These are phyloP conservation scores for Taphrina betulina DNA, from an alignment of 1,139 yeast genomes.

Conservation along the genomic window DNA sequence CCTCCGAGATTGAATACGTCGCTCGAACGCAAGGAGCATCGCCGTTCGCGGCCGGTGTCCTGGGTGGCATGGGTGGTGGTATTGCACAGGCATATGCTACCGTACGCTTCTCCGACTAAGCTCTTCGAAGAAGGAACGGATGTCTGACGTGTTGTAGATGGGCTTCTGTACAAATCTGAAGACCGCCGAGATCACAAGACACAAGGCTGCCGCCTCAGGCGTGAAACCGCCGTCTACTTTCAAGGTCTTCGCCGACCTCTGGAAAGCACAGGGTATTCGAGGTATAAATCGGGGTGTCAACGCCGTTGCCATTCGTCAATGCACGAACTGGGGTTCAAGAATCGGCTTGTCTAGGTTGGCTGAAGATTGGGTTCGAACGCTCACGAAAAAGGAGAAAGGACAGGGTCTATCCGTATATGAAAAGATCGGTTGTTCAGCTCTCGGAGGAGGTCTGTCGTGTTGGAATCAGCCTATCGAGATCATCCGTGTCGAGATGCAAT, in stretches of 20 bases:
- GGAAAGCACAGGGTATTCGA: slow-evolving; percentile 76
- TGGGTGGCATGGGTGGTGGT: slow-evolving; percentile 87
- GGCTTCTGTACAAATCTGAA: slow-evolving; percentile 92
- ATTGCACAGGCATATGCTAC: slow-evolving; percentile 93
- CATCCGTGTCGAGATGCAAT: slow-evolving; percentile 96
- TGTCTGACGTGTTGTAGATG: slow-evolving; percentile 47
- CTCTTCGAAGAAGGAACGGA: background rate
- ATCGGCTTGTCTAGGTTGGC: slow-evolving; percentile 90
- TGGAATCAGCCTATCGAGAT: slow-evolving; percentile 97
- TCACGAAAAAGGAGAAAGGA: slow-evolving; percentile 60
- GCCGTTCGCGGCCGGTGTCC: slow-evolving; percentile 80
- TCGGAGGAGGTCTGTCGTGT: slow-evolving; percentile 97
- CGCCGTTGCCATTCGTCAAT: slow-evolving; percentile 98
- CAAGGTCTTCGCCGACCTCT: slow-evolving; percentile 82
- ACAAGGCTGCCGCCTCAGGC: slow-evolving; percentile 75
- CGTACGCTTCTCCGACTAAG: slow-evolving; percentile 63
- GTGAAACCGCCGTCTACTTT: slow-evolving; percentile 70
- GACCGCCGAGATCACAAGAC: slow-evolving; percentile 93
- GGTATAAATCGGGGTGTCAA: slow-evolving; percentile 98
- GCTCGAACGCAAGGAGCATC: slow-evolving; percentile 60
- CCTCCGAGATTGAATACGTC: slow-evolving; percentile 85
- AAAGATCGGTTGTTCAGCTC: slow-evolving; percentile 78
- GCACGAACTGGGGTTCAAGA: slow-evolving; percentile 98
- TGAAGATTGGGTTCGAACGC: slow-evolving; percentile 72
- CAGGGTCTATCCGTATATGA: slow-evolving; percentile 70